Base-by-base conservation (phyloP, 768 basidiomycete species). In the Amanita inopinata region DNA sequence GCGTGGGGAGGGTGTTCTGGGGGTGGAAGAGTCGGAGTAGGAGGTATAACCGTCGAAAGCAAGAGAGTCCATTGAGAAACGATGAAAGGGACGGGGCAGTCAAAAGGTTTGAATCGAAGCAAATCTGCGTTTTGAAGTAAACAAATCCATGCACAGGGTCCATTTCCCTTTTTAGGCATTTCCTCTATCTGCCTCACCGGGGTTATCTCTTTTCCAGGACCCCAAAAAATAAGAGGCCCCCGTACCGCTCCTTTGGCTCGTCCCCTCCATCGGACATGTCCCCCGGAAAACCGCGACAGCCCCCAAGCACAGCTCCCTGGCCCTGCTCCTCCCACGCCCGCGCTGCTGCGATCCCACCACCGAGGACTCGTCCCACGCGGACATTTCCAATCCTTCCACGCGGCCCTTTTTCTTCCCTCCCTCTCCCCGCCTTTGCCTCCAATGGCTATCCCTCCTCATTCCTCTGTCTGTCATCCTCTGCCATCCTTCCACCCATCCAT, bases 1-100 rank as follows among this genome's bases (percentile, higher is more conserved):
- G 33, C 61, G 66, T 15, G 84, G 84, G 1, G 84, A 85, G 0
- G 84, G 84, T 0, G 84, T 86, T 43, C 83, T 74, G 2, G 84
- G 83, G 1, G 81, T 67, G 38, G 74, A 81, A 48, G 77, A 71
- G 64, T 81, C 77, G 44, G 78, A 76, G 66, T 78, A 80, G 51
- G 77, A 69, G 38, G 74, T 63, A 61, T 78, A 82, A 5, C 66
- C 59, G 65, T 81, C 78, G 60, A 80, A 83, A 38, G 59, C 52
- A 49, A 67, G 58, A 48, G 67, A 57, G 53, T 70, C 69, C 70
- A 73, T 71, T 45, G 46, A 33, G 49, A 47, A 28, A 35, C 28
- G 36, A 25, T 33, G 39, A 40, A 43, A 35, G 32, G 40, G 24
- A 40, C 33, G 46, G 46, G 46, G 38, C 38, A 27, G 37, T 15